Percentiles rank a stretch among this genome's conserved stretches.
phyloP scores from a whole-genome alignment of 495 filamentous ascomycete genomes.

The Mytilinidion resinicola region DNA sequence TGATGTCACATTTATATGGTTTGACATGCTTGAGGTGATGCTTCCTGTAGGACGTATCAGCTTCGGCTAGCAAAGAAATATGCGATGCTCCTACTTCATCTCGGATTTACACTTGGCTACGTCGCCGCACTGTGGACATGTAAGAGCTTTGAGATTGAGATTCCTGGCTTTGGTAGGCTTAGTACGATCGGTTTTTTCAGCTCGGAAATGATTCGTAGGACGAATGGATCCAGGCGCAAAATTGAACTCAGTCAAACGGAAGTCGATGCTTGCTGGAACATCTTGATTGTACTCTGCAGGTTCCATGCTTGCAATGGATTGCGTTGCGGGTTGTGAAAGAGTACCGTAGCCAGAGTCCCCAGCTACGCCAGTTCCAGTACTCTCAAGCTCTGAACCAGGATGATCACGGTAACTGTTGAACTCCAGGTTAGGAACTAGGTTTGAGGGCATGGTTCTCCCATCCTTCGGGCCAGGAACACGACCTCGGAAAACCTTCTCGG shows the following conservation, averaged over 20 bases:
- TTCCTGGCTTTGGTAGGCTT: slow-evolving; percentile 13
- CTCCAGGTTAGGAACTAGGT: not conserved
- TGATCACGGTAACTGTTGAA: not conserved
- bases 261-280: not conserved
- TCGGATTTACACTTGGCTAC: slow-evolving; percentile 28
- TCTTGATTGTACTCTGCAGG: slow-evolving; percentile 1
- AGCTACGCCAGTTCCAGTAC: slow-evolving; percentile 5
- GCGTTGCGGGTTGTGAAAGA: not conserved
- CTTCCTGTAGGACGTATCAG: slow-evolving; percentile 53
- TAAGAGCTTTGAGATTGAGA: slow-evolving; percentile 10
- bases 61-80: no score
- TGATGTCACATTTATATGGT: slow-evolving; percentile 59
- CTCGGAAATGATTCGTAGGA: not conserved
- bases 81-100: slow-evolving; percentile 16
- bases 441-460: not conserved
- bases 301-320: slow-evolving; percentile 1
- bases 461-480: no score
- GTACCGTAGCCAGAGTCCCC: slow-evolving; percentile 27
- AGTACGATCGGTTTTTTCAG: no score
- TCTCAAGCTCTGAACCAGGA: slow-evolving; percentile 6
- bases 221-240: not conserved
- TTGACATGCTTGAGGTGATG: slow-evolving; percentile 73
- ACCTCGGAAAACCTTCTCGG: not conserved
- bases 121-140: slow-evolving; percentile 21
- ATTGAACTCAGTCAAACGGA: not conserved